phyloP scores from a whole-genome alignment of 2,329 filamentous ascomycete species.

The Didymella exigua region DNA sequence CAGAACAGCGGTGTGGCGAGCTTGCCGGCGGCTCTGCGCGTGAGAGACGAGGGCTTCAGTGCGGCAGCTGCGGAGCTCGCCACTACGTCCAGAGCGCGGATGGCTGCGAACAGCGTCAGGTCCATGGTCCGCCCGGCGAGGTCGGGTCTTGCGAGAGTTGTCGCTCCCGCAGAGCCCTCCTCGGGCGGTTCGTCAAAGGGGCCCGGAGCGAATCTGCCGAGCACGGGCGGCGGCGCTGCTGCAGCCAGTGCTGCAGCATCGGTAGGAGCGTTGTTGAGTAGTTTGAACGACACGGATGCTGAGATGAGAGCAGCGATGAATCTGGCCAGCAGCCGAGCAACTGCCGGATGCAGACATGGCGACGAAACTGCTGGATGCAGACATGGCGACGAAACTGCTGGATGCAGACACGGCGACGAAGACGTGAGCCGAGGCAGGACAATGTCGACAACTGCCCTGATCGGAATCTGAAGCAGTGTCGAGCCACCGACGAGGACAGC shows the following conservation, averaged over 20 bases:
- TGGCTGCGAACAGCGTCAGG: constrained; percentile 77
- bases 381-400: background rate
- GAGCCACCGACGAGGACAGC: constrained; percentile 59
- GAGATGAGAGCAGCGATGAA: constrained; percentile 56
- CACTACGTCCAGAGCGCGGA: constrained; percentile 73
- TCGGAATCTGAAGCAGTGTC: constrained; percentile 51
- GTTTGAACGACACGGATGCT: constrained; percentile 55
- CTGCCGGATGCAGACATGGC: background rate
- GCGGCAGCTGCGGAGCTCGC: constrained; percentile 40
- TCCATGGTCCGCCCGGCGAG: constrained; percentile 78
- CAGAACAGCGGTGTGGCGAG: constrained; percentile 76
- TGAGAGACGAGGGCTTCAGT: constrained; percentile 1
- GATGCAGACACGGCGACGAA: constrained; percentile 14
- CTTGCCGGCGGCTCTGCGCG: constrained; percentile 44
- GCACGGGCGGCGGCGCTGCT: constrained; percentile 3
- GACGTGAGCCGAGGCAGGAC: constrained; percentile 14
- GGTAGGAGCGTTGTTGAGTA: constrained; percentile 53
- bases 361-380: background rate
- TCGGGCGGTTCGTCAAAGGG: constrained; percentile 39
- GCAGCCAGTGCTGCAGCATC: constrained; percentile 4
- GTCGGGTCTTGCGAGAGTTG: constrained; percentile 21
- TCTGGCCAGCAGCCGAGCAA: constrained; percentile 29
- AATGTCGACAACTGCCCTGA: constrained; percentile 25
- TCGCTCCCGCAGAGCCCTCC: constrained; percentile 12
- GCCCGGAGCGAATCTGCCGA: constrained; percentile 21